phyloP scores from a whole-genome alignment of 495 filamentous ascomycete genomes.

The Daldinia decipiens region DNA sequence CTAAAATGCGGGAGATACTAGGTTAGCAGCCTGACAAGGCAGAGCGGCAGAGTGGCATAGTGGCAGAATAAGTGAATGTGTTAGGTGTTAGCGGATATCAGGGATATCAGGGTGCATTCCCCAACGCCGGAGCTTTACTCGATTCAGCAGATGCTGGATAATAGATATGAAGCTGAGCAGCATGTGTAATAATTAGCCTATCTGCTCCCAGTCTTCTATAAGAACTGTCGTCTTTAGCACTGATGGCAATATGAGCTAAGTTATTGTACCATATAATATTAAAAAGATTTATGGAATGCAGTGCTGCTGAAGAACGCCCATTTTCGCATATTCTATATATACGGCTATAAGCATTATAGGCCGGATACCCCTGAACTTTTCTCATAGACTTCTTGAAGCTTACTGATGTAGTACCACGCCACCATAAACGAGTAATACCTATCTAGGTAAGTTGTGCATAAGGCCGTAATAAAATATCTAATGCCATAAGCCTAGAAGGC shows the following conservation, averaged over 20 bases:
- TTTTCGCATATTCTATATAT: not conserved
- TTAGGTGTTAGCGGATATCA: conserved; percentile 2
- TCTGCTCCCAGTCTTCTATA: not conserved
- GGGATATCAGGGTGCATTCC: conserved; percentile 2
- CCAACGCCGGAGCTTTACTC: conserved; percentile 4
- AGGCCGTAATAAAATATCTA: not conserved
- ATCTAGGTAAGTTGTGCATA: not conserved
- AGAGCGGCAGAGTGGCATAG: not conserved
- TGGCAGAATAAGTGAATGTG: not conserved
- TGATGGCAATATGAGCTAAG: not conserved
- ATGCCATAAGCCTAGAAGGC: not conserved
- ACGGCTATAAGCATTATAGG: not conserved
- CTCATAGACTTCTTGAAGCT: not conserved
- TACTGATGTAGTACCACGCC: not conserved
- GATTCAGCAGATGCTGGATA: not conserved
- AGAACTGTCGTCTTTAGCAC: not conserved
- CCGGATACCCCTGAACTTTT: not conserved
- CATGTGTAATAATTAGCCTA: not conserved
- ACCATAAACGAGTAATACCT: not conserved
- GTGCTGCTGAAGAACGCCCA: not conserved
- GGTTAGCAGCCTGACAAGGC: not conserved
- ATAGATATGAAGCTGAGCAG: not conserved
- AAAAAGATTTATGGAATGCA: not conserved
- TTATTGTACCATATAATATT: not conserved
- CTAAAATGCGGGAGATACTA: conserved; percentile 1